Conservation (phyloP, 1,284 basidiomycete species). For the Prillingera fragicola region DNA sequence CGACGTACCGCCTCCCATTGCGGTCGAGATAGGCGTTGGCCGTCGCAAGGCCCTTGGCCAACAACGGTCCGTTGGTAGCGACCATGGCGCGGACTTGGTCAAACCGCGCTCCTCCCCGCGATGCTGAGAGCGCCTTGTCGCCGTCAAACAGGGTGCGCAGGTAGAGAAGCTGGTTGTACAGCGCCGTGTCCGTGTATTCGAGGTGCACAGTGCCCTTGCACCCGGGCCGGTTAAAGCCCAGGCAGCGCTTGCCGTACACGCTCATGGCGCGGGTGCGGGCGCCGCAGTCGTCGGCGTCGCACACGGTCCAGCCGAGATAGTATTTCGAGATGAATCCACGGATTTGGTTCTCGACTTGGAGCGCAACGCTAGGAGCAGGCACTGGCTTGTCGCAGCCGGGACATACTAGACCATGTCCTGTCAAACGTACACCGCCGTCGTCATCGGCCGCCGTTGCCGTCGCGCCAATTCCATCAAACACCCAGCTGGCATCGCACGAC, state of each 20-base stretch:
- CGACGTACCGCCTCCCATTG: constrained; percentile 81
- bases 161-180: constrained; percentile 84
- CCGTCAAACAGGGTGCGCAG: constrained; percentile 70
- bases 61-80: constrained; percentile 50
- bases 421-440: constrained; percentile 47
- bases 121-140: constrained; percentile 58
- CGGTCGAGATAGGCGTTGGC: constrained; percentile 73
- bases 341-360: constrained; percentile 82
- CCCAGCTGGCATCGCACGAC: constrained; percentile 59
- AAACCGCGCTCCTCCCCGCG: constrained; percentile 54
- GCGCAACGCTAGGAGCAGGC: constrained; percentile 59
- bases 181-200: constrained; percentile 74
- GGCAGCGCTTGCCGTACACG: constrained; percentile 79
- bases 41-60: constrained; percentile 55
- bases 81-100: constrained; percentile 58
- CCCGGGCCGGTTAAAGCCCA: constrained; percentile 52
- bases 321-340: constrained; percentile 70
- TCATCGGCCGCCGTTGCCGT: constrained; percentile 53
- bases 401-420: constrained; percentile 57
- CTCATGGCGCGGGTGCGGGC: constrained; percentile 79
- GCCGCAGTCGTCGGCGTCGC: constrained; percentile 73
- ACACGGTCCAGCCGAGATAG: constrained; percentile 84
- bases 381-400: constrained; percentile 58
- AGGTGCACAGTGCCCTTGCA: constrained; percentile 67
- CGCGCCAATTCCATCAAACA: constrained; percentile 59